Evolutionary conservation across 768 basidiomycete species (phyloP), one percentile per base, ranked within the genome.

Genomic region (Xanthoconium purpureum): DNA sequence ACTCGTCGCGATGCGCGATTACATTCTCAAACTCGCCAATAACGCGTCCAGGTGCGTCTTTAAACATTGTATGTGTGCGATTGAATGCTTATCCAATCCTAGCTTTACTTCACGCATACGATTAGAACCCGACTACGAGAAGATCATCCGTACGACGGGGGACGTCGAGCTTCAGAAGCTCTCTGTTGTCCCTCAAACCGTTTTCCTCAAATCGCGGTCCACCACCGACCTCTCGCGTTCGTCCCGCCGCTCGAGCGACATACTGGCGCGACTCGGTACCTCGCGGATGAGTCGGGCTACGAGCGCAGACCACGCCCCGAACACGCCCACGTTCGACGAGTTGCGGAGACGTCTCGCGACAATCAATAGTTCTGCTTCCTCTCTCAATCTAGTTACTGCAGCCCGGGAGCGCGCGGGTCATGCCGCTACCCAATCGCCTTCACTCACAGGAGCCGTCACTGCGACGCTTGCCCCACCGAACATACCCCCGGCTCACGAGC

Each of bases 171-270:
- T 99, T 39, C 89, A 88, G 63, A 93, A 91, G 64, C 83, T 98
- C 5, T 88, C 88, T 1, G 88, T 95, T 6, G 89, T 94, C 0
- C 93, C 94, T 13, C 92, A 91, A 56, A 97, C 93, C 0, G 85
- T 97, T 18, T 97, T 98, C 71, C 75, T 97, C 62, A 90, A 82
- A 63, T 66, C 81, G 29, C 58, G 59, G 18, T 46, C 69, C 18
- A 66, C 72, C 24, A 67, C 74, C 7, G 83, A 86, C 7, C 52
- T 71, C 12, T 54, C 71, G 10, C 64, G 62, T 42, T 66, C 74
- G 14, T 76, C 80, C 30, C 81, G 80, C 33, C 76, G 77, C 54
- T 71, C 76, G 45, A 74, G 75, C 8, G 66, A 77, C n/a, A 47
- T 74, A 1, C 59, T 73, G 29, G 70, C 76, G 17, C 79, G 80